Percentiles rank a stretch among this genome's conserved stretches.
Conservation (phyloP, 129 eudicot genomes). For the Cynara cardunculus region DNA sequence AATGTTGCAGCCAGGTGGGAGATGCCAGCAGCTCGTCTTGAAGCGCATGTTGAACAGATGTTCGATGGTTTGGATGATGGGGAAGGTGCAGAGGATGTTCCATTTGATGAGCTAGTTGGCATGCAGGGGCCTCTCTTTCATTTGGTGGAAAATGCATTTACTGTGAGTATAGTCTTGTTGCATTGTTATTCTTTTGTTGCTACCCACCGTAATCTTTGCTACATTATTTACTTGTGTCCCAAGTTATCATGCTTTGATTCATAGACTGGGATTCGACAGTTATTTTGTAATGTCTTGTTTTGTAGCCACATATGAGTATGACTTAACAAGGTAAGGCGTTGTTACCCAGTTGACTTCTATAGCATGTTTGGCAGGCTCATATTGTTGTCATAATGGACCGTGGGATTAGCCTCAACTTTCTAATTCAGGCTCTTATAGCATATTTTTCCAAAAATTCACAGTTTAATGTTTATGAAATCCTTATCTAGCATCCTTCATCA, state of each 20-base stretch:
- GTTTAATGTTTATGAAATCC: no score
- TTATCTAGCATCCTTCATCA: no score
- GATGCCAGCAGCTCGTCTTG: conserved; percentile 96
- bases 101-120: conserved; percentile 95
- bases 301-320: no score
- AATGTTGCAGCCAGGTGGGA: conserved; percentile 97
- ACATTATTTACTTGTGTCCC: not conserved
- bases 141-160: conserved; percentile 94
- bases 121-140: conserved; percentile 98
- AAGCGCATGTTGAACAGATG: conserved; percentile 94
- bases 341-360: no score
- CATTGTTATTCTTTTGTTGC: not conserved
- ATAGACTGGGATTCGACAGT: not conserved
- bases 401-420: no score
- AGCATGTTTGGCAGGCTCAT: no score
- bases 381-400: no score
- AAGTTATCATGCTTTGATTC: not conserved
- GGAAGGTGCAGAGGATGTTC: conserved; percentile 98
- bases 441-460: no score
- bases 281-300: not conserved
- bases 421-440: no score
- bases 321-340: no score
- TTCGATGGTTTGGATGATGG: conserved; percentile 97
- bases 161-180: conserved; percentile 46
- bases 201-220: not conserved